These are phyloP conservation scores for Tylopilus balloui DNA, from an alignment of 768 basidiomycete species.

Conservation along the genomic window DNA sequence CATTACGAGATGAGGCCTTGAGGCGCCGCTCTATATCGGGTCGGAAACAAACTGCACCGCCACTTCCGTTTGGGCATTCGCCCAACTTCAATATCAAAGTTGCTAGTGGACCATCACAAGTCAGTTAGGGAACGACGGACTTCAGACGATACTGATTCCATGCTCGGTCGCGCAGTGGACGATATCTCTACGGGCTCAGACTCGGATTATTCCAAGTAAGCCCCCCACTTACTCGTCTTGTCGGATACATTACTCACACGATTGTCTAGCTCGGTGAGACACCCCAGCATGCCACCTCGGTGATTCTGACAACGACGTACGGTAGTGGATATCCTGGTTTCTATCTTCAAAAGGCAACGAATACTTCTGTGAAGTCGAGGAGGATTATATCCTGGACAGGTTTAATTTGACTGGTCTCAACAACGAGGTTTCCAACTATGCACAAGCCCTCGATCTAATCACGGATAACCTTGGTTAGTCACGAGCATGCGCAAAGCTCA, in stretches of 20 bases:
- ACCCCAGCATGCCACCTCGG: slow-evolving; percentile 11
- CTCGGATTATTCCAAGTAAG: slow-evolving; percentile 93
- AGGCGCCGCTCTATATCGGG: no score
- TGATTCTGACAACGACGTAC: slow-evolving; percentile 11
- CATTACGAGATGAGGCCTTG: no score
- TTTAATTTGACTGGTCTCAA: slow-evolving; percentile 98
- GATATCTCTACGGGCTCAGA: slow-evolving; percentile 90
- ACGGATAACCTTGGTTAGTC: slow-evolving; percentile 87
- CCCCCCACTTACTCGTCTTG: slow-evolving; percentile 3
- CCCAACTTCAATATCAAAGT: slow-evolving; percentile 2
- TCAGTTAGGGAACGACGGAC: slow-evolving; percentile 19
- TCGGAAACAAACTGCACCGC: slow-evolving; percentile 20
- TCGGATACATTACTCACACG: slow-evolving; percentile 13
- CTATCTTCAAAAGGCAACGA: slow-evolving; percentile 97
- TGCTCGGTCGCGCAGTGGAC: slow-evolving; percentile 58
- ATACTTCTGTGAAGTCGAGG: slow-evolving; percentile 99
- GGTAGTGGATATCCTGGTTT: slow-evolving; percentile 97
- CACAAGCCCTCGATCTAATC: slow-evolving; percentile 91
- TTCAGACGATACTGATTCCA: slow-evolving; percentile 23
- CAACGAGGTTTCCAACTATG: slow-evolving; percentile 92
- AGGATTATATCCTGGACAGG: slow-evolving; percentile 96
- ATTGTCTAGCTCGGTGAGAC: slow-evolving; percentile 26
- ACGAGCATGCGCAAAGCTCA: neutral
- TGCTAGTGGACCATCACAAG: slow-evolving; percentile 15
- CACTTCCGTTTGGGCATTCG: slow-evolving; percentile 8